Percentiles rank a stretch among this genome's conserved stretches.
These are phyloP conservation scores for Citrus unshiu DNA, from an alignment of 345 rosid genomes.

Conservation along the genomic window DNA sequence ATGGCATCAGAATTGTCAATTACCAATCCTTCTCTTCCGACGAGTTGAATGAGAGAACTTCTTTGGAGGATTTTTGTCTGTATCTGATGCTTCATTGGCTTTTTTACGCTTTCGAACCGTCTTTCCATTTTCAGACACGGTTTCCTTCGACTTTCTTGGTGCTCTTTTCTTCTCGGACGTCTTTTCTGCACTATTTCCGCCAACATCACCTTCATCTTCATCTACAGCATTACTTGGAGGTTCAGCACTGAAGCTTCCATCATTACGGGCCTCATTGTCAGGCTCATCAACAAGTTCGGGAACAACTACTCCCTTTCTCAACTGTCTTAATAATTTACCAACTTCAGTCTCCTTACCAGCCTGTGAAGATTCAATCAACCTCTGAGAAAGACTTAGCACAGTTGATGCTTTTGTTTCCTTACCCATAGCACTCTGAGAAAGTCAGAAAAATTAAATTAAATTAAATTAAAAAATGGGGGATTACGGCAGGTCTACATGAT, in stretches of 20 bases:
- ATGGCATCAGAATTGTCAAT: slow-evolving; percentile 9
- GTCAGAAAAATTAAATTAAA: not conserved
- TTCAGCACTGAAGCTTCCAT: slow-evolving; percentile 21
- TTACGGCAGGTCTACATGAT: not conserved
- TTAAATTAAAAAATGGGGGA: not conserved
- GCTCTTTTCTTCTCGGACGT: slow-evolving; percentile 25
- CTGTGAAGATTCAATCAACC: slow-evolving; percentile 15
- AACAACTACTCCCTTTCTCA: slow-evolving; percentile 25
- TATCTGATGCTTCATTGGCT: slow-evolving; percentile 30
- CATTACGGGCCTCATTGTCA: slow-evolving; percentile 32
- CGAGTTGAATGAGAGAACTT: slow-evolving; percentile 78
- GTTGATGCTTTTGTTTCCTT: slow-evolving; percentile 21
- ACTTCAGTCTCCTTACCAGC: slow-evolving; percentile 16
- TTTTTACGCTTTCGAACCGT: slow-evolving; percentile 36
- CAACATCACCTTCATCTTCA: slow-evolving; percentile 22
- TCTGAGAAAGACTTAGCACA: slow-evolving; percentile 1
- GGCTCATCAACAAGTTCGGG: slow-evolving; percentile 32
- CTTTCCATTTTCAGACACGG: slow-evolving; percentile 26
- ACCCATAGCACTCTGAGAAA: slow-evolving; percentile 18
- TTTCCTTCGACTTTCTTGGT: slow-evolving; percentile 35
- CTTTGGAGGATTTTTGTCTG: slow-evolving; percentile 38
- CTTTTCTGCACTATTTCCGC: slow-evolving; percentile 26
- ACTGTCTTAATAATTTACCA: slow-evolving; percentile 30
- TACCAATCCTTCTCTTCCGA: slow-evolving; percentile 56
- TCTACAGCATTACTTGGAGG: slow-evolving; percentile 19